Evolutionary conservation across 768 basidiomycete species (phyloP).

Genomic region (Tylopilus balloui): DNA sequence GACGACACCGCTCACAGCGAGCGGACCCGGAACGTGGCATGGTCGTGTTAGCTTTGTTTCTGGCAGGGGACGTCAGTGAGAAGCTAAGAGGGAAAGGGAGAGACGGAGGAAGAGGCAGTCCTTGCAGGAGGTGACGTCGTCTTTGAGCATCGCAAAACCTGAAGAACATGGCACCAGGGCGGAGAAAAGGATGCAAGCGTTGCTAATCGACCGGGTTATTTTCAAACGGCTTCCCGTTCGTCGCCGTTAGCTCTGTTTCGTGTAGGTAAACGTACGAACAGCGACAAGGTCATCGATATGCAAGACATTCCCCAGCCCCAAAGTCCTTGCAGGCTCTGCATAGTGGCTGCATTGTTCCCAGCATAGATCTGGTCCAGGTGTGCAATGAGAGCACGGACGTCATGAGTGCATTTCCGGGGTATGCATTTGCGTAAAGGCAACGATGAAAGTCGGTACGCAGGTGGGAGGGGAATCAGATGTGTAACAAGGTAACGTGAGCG

Average conservation of each 20-base stretch:
- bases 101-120: no score
- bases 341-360: constrained; percentile 40
- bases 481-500: background rate
- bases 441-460: constrained; percentile 26
- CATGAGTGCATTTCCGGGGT: constrained; percentile 70
- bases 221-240: constrained; percentile 37
- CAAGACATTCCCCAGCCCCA: constrained; percentile 51
- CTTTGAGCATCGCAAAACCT: constrained; percentile 38
- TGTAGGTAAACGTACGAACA: constrained; percentile 35
- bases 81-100: no score
- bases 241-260: constrained; percentile 3
- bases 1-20: constrained; percentile 34
- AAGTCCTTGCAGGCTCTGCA: constrained; percentile 52
- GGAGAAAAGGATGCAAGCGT: constrained; percentile 46
- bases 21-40: constrained; percentile 61
- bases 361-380: constrained; percentile 58
- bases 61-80: no score
- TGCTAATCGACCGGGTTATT: constrained; percentile 68
- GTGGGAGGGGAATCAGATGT: background rate
- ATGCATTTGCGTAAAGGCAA: constrained; percentile 62
- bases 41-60: constrained; percentile 43
- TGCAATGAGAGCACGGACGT: constrained; percentile 58
- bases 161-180: constrained; percentile 37
- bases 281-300: constrained; percentile 67
- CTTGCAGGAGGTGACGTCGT: constrained; percentile 52